Conservation (phyloP, 2,329 filamentous ascomycete genomes). For the Fusarium nanum region DNA sequence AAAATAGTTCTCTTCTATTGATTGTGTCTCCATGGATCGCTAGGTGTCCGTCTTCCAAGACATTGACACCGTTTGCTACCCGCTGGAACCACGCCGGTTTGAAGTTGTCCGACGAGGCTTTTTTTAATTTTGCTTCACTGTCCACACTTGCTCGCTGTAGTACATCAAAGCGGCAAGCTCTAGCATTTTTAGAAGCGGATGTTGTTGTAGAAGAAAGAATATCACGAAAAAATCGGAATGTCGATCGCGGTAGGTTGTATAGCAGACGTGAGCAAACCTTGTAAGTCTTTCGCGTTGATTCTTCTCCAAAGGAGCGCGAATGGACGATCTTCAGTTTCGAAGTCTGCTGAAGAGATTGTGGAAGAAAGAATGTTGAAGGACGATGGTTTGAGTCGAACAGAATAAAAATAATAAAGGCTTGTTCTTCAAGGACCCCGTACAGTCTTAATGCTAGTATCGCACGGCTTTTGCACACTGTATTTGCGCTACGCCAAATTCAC, state of each 20-base stretch:
- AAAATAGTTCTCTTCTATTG: not conserved
- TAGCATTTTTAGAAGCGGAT: slow-evolving; percentile 71
- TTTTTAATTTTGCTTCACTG: slow-evolving; percentile 73
- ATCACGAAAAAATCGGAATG: slow-evolving; percentile 4
- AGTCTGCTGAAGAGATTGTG: slow-evolving; percentile 2
- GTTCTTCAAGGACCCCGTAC: slow-evolving; percentile 26
- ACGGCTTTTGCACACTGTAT: slow-evolving; percentile 26
- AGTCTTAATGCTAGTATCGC: not conserved
- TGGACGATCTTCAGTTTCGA: not conserved
- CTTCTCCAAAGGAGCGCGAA: slow-evolving; percentile 18
- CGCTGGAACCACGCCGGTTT: slow-evolving; percentile 46
- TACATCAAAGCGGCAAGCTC: slow-evolving; percentile 69
- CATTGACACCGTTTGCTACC: slow-evolving; percentile 47
- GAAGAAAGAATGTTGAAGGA: slow-evolving; percentile 1
- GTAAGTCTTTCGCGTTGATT: slow-evolving; percentile 19
- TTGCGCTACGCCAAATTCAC: slow-evolving; percentile 7
- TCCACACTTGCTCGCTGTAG: slow-evolving; percentile 75
- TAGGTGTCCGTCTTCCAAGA: slow-evolving; percentile 46
- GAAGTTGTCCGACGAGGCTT: slow-evolving; percentile 42
- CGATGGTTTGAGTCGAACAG: not conserved
- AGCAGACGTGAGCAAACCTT: slow-evolving; percentile 38
- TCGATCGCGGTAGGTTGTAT: not conserved
- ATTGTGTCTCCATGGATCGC: slow-evolving; percentile 54
- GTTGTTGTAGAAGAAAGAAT: not conserved
- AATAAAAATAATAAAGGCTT: slow-evolving; percentile 32